Evolutionary conservation across 164 flowering plant species (phyloP), one percentile per base, ranked within the genome.

Genomic region (Umbellularia californica): DNA sequence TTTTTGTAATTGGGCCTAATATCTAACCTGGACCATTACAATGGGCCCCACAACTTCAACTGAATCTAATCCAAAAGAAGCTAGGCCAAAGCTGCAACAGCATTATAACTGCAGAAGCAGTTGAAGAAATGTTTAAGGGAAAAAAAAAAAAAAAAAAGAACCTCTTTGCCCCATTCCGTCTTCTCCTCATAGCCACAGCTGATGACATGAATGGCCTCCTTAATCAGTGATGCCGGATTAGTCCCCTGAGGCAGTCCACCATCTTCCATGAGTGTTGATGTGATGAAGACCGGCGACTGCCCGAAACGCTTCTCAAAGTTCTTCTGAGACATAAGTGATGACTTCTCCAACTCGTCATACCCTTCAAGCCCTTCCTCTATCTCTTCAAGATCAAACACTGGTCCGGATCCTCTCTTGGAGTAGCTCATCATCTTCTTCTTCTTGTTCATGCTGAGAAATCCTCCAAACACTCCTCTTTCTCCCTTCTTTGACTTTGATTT

Each of bases 151-250:
- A 30, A 27, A 24, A 33, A 5, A 47, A 78, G 82, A 23, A 90
- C 98, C 97, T 93, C 98, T 86, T 93, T 93, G 47, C 97, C 97
- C 98, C 98, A 93, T 75, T 93, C 97, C 20, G 98, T 93, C 79
- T 92, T 93, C 78, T 91, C 98, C 83, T 93, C 98, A 73, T 93
- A 92, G 41, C 98, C 97, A 84, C 87, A 83, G 73, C 97, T 93
- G 35, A 93, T 93, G 23, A 92, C 97, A 90, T 93, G 97, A 81
- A 93, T 89, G 77, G 98, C 98, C 82, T 93, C 98, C 82, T 93
- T 93, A n/a, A 92, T 78, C 19, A 92, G 92, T 24, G 89, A 75
- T 22, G 81, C 58, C 27, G 83, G 35, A 65, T 83, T 90, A 58
- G 89, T 88, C 64, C 95, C 98, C 78, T 89, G 90, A 47, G 98